phyloP scores from a whole-genome alignment of 768 basidiomycete genomes.

The Suillus bovinus region DNA sequence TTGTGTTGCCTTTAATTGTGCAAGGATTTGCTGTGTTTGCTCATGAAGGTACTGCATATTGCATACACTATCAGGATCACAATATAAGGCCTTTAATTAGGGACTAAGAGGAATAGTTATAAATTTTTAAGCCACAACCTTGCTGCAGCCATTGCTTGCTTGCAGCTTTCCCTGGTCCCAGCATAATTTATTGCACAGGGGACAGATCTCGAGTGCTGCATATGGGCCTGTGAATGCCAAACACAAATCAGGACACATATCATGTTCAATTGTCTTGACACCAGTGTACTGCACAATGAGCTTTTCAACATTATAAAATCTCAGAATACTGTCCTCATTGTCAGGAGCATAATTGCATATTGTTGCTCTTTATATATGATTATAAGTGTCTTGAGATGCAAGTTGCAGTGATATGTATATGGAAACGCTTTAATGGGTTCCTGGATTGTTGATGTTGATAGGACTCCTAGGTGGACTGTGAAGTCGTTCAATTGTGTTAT shows the following conservation, averaged over 20 bases:
- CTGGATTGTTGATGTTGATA: neutral
- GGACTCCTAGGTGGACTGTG: slow-evolving; percentile 2
- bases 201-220: neutral
- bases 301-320: neutral
- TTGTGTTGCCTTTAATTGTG: no score
- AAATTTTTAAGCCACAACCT: no score
- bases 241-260: neutral
- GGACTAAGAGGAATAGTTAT: slow-evolving; percentile 42
- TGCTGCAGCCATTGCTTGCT: no score
- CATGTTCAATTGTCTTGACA: neutral
- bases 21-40: neutral
- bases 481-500: neutral
- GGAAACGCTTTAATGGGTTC: neutral
- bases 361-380: neutral
- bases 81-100: slow-evolving; percentile 41
- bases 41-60: slow-evolving; percentile 27
- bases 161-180: no score
- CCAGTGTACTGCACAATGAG: neutral
- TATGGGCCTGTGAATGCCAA: neutral
- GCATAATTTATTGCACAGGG: no score
- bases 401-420: neutral
- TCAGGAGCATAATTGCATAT: neutral
- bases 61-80: slow-evolving; percentile 21
- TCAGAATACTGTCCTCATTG: neutral
- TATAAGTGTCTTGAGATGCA: neutral